These are phyloP conservation scores for Capronia epimyces DNA, from an alignment of 2,329 filamentous ascomycete species.

Conservation along the genomic window DNA sequence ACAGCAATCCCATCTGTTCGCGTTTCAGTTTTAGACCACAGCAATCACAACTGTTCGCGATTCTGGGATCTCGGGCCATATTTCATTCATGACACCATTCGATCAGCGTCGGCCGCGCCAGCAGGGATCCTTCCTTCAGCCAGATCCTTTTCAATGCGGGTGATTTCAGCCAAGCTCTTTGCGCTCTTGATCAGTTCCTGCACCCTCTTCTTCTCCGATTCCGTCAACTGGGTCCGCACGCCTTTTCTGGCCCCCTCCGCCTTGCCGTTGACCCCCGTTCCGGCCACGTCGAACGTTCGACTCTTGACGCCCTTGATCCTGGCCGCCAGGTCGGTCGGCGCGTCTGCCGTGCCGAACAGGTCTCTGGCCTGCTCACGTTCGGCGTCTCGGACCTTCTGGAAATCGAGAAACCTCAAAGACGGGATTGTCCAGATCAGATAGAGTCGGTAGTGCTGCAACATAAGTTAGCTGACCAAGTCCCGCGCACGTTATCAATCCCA, in stretches of 20 bases:
- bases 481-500: too few species aligned
- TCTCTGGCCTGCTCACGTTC: conserved; percentile 72
- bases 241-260: conserved; percentile 51
- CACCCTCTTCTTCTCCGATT: conserved; percentile 77
- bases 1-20: too few species aligned
- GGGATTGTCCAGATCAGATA: conserved; percentile 88
- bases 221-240: conserved; percentile 76
- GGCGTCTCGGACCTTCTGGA: conserved; percentile 78
- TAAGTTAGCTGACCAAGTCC: conserved; percentile 2
- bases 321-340: conserved; percentile 73
- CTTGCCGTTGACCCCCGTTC: conserved; percentile 38
- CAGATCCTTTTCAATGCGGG: conserved; percentile 81
- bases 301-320: conserved; percentile 85
- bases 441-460: conserved; percentile 75
- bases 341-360: conserved; percentile 73
- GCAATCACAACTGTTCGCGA: too few species aligned
- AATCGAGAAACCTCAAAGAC: conserved; percentile 83
- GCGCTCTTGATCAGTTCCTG: conserved; percentile 84
- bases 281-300: conserved; percentile 57
- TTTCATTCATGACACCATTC: conserved; percentile 26
- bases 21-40: too few species aligned
- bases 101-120: conserved; percentile 45
- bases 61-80: too few species aligned
- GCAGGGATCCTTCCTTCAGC: conserved; percentile 80
- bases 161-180: conserved; percentile 84